Conservation (phyloP, 139 green algal species). For the Coccomyxa sp. region DNA sequence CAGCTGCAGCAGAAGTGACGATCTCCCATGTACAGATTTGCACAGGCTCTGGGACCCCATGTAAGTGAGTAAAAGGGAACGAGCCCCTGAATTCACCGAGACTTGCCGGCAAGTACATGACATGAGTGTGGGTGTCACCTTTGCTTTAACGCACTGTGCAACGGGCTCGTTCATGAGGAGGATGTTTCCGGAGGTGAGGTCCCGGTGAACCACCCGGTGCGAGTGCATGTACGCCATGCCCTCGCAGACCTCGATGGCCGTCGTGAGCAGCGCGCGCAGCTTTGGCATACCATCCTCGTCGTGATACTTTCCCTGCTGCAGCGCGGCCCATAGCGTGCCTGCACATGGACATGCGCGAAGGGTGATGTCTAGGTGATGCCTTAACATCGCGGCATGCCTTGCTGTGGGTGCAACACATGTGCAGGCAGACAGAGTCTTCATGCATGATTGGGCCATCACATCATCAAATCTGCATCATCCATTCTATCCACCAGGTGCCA, state of each 20-base stretch:
- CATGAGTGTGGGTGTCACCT: not conserved
- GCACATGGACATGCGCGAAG: not conserved
- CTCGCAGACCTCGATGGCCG: not conserved
- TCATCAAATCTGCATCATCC: not conserved
- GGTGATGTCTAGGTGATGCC: not conserved
- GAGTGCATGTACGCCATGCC: slow-evolving; percentile 3
- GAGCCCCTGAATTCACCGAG: not conserved
- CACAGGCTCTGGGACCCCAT: not conserved
- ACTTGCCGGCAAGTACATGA: not conserved
- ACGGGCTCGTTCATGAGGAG: not conserved
- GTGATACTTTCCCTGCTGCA: slow-evolving; percentile 8
- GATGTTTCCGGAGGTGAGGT: slow-evolving; percentile 9
- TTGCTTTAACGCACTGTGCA: not conserved
- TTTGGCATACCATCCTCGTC: not conserved
- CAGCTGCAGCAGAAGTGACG: not conserved
- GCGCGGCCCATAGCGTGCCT: slow-evolving; percentile 9
- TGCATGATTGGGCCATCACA: not conserved
- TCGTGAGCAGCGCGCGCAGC: not conserved
- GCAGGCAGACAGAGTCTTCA: not conserved
- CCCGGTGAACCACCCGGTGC: slow-evolving; percentile 2
- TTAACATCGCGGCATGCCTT: not conserved
- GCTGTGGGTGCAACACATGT: not conserved
- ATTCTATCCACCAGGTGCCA: not conserved
- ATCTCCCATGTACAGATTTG: not conserved
- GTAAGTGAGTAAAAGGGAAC: not conserved